Evolutionary conservation across 345 rosid species (phyloP).

Genomic region (Syzygium oleosum): DNA sequence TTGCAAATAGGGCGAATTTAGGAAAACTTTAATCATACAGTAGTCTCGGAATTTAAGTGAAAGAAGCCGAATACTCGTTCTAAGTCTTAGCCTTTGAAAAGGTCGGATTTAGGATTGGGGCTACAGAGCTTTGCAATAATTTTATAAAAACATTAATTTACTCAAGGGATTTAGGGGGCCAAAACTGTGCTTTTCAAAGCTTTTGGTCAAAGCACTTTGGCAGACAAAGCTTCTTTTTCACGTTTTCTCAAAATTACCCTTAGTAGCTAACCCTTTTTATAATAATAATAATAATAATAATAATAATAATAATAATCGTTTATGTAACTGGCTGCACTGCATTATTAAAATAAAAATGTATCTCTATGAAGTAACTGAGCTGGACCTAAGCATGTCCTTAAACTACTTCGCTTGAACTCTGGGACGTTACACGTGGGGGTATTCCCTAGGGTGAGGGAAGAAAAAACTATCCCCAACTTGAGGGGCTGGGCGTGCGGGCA

Average conservation of each 20-base stretch:
- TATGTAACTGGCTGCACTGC: too few relatives aligned
- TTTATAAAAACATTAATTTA: not conserved
- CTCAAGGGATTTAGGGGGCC: not conserved
- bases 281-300: too few relatives aligned
- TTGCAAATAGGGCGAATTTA: not conserved
- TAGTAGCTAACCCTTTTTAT: too few relatives aligned
- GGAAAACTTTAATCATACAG: not conserved
- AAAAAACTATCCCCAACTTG: too few relatives aligned
- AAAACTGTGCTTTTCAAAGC: not conserved
- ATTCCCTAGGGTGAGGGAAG: too few relatives aligned
- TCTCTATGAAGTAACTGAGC: not conserved
- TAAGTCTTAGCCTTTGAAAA: not conserved
- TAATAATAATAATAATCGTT: too few relatives aligned
- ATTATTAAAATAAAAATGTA: not conserved
- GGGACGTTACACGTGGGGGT: too few relatives aligned
- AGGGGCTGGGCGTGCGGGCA: fast-evolving
- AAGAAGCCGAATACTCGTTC: not conserved
- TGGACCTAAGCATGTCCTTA: too few relatives aligned
- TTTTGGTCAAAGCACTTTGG: not conserved
- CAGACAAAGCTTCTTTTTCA: not conserved
- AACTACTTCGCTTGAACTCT: too few relatives aligned
- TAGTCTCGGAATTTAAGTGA: not conserved
- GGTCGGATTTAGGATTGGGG: not conserved
- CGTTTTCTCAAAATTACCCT: too few relatives aligned
- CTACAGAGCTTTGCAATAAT: not conserved